Conservation (phyloP, 2,329 filamentous ascomycete species). For the Chaetomiaceae sp. region DNA sequence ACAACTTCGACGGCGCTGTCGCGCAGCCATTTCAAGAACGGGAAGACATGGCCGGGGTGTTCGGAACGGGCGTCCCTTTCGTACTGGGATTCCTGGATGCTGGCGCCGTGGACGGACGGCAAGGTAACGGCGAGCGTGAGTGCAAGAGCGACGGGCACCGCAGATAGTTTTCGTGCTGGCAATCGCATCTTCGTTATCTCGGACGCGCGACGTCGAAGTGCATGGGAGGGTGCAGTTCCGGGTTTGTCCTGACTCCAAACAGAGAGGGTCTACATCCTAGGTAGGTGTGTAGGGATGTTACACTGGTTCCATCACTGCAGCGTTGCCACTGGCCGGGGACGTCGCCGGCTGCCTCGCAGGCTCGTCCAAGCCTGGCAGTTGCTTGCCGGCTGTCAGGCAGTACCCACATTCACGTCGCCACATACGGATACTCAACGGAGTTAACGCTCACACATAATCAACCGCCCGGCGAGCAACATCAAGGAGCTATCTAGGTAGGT, state of each 20-base stretch:
- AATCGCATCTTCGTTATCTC: conserved; percentile 24
- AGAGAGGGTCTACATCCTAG: no score
- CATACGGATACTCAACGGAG: no score
- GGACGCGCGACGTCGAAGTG: conserved; percentile 1
- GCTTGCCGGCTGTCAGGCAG: background rate
- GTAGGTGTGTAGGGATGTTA: background rate
- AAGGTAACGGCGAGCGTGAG: conserved; percentile 12
- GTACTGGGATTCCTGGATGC: conserved; percentile 17
- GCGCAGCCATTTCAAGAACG: conserved; percentile 48
- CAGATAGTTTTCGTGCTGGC: conserved; percentile 5
- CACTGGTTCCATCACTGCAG: background rate
- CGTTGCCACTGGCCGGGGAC: background rate
- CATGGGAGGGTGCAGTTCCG: conserved; percentile 1
- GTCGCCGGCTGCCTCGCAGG: background rate
- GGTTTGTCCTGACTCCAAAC: background rate
- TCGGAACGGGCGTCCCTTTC: conserved; percentile 18
- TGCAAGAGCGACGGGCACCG: conserved; percentile 16
- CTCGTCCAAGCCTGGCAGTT: background rate
- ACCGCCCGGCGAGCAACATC: no score
- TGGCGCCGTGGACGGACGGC: conserved; percentile 15
- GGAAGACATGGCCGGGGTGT: conserved; percentile 36
- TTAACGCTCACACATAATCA: no score
- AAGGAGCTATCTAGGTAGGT: no score
- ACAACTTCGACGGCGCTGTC: conserved; percentile 47
- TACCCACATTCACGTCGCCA: no score